Percentiles rank a stretch among this genome's conserved stretches.
phyloP scores from a whole-genome alignment of 129 eudicot species.

The Artemisia argyi region DNA sequence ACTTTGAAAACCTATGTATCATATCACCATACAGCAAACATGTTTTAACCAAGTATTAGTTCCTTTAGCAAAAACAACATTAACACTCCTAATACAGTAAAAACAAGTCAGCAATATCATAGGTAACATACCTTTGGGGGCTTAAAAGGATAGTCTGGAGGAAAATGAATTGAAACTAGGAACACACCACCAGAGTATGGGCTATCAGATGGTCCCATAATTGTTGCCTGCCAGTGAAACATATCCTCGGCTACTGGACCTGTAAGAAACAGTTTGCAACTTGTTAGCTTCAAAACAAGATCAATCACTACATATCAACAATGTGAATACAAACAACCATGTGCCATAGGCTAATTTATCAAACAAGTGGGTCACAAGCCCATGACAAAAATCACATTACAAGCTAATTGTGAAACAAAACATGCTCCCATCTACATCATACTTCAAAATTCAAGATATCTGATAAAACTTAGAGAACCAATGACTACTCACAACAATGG shows the following conservation, averaged over 20 bases:
- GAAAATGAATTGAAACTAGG: conserved; percentile 64
- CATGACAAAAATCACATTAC: neutral
- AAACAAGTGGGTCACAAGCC: neutral
- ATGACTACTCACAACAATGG: too few species aligned
- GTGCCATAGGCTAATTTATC: neutral
- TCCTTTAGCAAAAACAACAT: neutral
- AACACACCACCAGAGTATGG: conserved; percentile 79
- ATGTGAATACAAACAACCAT: neutral
- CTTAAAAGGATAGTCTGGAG: conserved; percentile 71
- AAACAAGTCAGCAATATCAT: neutral
- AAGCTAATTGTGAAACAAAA: too few species aligned
- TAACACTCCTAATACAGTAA: neutral
- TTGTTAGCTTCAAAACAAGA: neutral
- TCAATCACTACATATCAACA: neutral
- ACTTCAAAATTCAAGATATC: too few species aligned
- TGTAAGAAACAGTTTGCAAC: conserved; percentile 1
- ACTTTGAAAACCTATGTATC: neutral
- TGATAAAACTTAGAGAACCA: too few species aligned
- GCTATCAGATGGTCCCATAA: conserved; percentile 76
- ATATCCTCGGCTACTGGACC: conserved; percentile 83
- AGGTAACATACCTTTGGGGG: conserved; percentile 64
- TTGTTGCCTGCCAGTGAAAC: conserved; percentile 76
- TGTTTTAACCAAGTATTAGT: neutral
- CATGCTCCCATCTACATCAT: too few species aligned
- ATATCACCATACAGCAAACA: neutral